Base-by-base conservation (phyloP, 768 basidiomycete species). In the Lactarius tabidus region DNA sequence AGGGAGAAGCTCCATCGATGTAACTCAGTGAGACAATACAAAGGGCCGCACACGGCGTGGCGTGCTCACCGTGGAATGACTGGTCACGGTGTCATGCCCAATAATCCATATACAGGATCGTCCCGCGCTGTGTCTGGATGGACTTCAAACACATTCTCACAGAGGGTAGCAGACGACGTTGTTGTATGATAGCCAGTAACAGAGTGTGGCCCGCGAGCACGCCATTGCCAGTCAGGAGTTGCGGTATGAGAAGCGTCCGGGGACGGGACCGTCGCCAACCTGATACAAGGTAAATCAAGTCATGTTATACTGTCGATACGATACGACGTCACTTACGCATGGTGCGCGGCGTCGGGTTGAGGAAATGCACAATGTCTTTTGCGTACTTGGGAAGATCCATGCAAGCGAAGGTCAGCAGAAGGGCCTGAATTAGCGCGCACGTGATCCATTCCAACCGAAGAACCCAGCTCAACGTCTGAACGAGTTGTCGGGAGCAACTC, bases 141-240 rank as follows among this genome's bases (percentile, higher is more conserved):
- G 6, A 96, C 79, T 74, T 93, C 92, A 18, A 94, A 79, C 75
- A 84, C 90, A 66, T 93, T 92, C 74, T 90, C 86, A 86, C 86
- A 91, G 8, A 94, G 79, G 2, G 90, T 90, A 14, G 91, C 87
- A 36, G 91, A 88, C 10, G 90, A 88, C 73, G 81, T 82, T 35
- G 91, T 91, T n/a, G 92, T 90, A 74, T 93, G 89, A 63, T 81
- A 78, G 57, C 84, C 85, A 36, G 91, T 91, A 75, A 93, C 88
- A 1, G 88, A 87, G 9, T 91, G 72, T 65, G 72, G 77, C 4
- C 84, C 81, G 39, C 84, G 82, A 31, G 71, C 74, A 56, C 82
- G 79, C 26, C 84, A 83, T 38, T 80, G 76, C 82, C 85, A 85
- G 51, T 85, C 83, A 20, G 84, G 56, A 10, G 62, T 85, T 36